A percentile compares a stretch with the other conserved stretches of the same genome.
phyloP scores from a whole-genome alignment of 495 filamentous ascomycete species.

The Aspergillus egyptiacus region DNA sequence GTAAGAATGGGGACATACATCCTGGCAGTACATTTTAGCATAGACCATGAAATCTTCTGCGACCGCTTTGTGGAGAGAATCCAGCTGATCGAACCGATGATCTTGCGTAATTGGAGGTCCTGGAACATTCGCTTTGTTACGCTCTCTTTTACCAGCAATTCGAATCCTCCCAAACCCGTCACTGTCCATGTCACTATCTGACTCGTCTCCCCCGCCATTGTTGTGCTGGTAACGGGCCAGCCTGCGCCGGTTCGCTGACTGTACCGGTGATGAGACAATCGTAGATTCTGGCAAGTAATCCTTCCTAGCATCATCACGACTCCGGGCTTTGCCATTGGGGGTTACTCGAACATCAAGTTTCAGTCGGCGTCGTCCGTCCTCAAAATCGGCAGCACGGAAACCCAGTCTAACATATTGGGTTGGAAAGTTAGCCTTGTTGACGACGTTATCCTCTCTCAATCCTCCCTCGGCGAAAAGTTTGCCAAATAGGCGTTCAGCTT shows the following conservation, averaged over 20 bases:
- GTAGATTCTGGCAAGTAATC: slow-evolving; percentile 61
- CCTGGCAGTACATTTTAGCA: slow-evolving; percentile 60
- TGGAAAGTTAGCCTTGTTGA: slow-evolving; percentile 55
- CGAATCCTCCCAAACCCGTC: slow-evolving; percentile 60
- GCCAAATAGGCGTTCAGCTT: slow-evolving; percentile 60
- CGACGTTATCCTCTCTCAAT: slow-evolving; percentile 50
- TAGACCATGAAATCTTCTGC: slow-evolving; percentile 57
- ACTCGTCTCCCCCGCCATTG: slow-evolving; percentile 30
- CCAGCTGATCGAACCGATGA: slow-evolving; percentile 52
- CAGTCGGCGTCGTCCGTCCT: slow-evolving; percentile 45
- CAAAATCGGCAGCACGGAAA: slow-evolving; percentile 46
- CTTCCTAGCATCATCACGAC: slow-evolving; percentile 22
- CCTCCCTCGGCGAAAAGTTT: slow-evolving; percentile 57
- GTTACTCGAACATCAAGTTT: slow-evolving; percentile 57
- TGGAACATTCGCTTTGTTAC: slow-evolving; percentile 36
- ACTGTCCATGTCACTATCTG: slow-evolving; percentile 45
- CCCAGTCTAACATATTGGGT: slow-evolving; percentile 56
- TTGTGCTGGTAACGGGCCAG: slow-evolving; percentile 27
- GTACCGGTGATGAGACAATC: slow-evolving; percentile 77
- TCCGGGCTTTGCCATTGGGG: slow-evolving; percentile 37
- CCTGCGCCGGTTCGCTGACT: slow-evolving; percentile 47
- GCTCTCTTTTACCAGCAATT: slow-evolving; percentile 31
- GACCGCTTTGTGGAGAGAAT: slow-evolving; percentile 55
- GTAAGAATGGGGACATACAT: slow-evolving; percentile 30
- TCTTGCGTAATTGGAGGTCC: slow-evolving; percentile 73